Conservation (phyloP, 108 stramenopile genomes). For the Skeletonema tropicum region DNA sequence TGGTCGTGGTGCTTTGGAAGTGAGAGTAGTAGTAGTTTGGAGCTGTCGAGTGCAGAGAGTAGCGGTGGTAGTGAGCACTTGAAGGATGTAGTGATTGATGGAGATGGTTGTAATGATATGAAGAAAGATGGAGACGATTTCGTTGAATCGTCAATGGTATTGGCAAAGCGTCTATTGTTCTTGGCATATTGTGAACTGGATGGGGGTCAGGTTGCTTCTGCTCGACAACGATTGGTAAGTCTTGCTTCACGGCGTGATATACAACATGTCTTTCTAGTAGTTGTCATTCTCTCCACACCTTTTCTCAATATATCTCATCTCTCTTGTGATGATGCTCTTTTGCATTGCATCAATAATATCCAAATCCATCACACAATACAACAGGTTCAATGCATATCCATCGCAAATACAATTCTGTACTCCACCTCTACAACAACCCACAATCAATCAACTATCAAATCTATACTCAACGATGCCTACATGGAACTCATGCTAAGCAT, state of each 20-base stretch:
- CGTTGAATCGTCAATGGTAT: conserved; percentile 16
- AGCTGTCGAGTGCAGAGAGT: no score
- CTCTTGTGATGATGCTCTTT: neutral
- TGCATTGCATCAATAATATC: conserved; percentile 7
- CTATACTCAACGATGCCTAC: conserved; percentile 55
- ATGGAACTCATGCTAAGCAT: conserved; percentile 66
- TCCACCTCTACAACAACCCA: neutral
- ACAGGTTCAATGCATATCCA: conserved; percentile 40
- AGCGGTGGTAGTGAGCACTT: no score
- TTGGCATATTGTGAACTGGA: conserved; percentile 69
- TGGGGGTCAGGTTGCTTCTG: conserved; percentile 40
- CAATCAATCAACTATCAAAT: neutral
- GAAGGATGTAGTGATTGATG: neutral
- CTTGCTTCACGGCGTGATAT: no score
- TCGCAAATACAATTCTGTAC: conserved; percentile 24
- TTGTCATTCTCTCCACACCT: neutral
- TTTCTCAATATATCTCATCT: no score
- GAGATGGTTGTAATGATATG: no score
- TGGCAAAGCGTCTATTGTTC: conserved; percentile 53
- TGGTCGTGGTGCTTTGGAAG: no score
- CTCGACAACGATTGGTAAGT: conserved; percentile 42
- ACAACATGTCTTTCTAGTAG: neutral
- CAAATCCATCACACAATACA: conserved; percentile 36
- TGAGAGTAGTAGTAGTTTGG: no score
- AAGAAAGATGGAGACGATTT: conserved; percentile 5